Base-by-base conservation (phyloP, 164 flowering plant genomes). In the Dillenia turbinata region DNA sequence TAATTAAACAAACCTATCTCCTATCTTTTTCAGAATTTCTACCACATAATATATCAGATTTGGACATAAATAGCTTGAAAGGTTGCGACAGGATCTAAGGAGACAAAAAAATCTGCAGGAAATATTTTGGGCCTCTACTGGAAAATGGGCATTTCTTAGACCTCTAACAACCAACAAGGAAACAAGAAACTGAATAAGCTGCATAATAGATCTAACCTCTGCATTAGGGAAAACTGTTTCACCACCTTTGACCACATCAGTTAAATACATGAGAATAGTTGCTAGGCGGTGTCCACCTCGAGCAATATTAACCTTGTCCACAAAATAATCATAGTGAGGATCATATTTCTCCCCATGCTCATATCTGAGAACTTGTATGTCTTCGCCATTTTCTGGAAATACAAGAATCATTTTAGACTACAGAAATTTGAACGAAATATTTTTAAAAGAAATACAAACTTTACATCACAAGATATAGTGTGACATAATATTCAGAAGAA, bases 201-300 rank as follows among this genome's bases (percentile, higher is more conserved):
- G 45, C 26, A 65, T 17, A 62, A 26, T 49, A 57, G 68, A 67
- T 78, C 89, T 72, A 71, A 92, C 99, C 99, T 88, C 91, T 19
- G 97, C 96, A 2, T 52, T 9, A 15, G 99, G 99, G 66, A 95
- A 95, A 26, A 95, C 96, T 19, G 99, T 95, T 75, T 95, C 99
- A 58, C 99, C 96, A 57, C 99, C 99, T 78, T 88, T 84, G 12
- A 56, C 75, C 54, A 95, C 97, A 78, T 95, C 83, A 26, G 78
- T 65, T 9, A 95, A 96, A 78, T 95, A 95, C 97, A 95, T 95
- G 26, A 95, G 91, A 14, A 92, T 87, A 49, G 97, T 95, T 22
- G 96, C 99, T 62, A 83, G 48, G 12, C 97, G 90, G 66, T 88
- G 97, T 16, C 99, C 99, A 56, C 99, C 97, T 12, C 94, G 85